Base-by-base conservation (phyloP, 2,329 filamentous ascomycete species). In the Sclerotinia glacialis region DNA sequence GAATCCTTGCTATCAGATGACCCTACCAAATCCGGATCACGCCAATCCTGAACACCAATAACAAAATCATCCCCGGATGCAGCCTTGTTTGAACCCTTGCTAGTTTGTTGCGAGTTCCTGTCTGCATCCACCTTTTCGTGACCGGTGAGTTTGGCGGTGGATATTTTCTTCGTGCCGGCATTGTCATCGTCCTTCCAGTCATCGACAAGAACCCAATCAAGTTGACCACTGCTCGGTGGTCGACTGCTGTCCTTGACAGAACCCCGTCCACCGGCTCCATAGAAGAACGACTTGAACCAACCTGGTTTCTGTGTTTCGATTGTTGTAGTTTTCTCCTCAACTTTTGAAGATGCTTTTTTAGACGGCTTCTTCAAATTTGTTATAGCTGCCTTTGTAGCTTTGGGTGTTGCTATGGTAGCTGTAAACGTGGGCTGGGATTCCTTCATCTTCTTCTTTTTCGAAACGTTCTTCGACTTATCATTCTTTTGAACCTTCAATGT, bases 31-130 rank as follows among this genome's bases (percentile, higher is more conserved):
- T 92, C 90, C 7, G 90, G 89, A 76, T 95, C 91, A 71, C 91
- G 85, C 91, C 91, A 94, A 75, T 95, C 91, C 71, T 95, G 90
- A 16, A 93, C 87, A n/a, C 91, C 91, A 72, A 94, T 93, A 54
- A 90, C 83, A 75, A 93, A 94, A 66, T 83, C 85, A 75, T 92
- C 89, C 56, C 80, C 77, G 28, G 75, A n/a, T 16, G 53, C n/a
- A 64, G 31, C 42, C 23, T 52, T 65, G 8, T 44, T 50, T 42
- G 54, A 34, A 16, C n/a, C 67, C 47, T 67, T 71, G 31, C 42
- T 75, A 70, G 64, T 65, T 53, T 60, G 66, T n/a, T 63, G 37
- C n/a, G 71, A 74, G 55, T 72, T 75, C 56, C 70, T 67, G 66
- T 74, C 74, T 52, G 73, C 64, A 67, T 76, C 69, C 59, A 70